Conservation (phyloP, 257 asterid genomes). For the Ilex asprella region DNA sequence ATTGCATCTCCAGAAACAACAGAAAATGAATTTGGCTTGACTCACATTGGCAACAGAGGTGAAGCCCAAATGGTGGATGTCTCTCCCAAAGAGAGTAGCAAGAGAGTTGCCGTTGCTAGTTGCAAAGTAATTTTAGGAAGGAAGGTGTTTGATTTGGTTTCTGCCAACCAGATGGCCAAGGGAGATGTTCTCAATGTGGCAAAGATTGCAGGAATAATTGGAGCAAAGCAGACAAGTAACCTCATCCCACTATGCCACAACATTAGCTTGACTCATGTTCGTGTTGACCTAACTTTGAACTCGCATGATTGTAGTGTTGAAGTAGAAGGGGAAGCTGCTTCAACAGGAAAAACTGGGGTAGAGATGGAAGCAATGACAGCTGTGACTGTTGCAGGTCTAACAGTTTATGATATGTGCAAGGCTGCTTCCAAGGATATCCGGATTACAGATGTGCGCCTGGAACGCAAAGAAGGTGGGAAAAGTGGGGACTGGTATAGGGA, state of each 20-base stretch:
- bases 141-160: slow-evolving; percentile 65
- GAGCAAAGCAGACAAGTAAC: slow-evolving; percentile 74
- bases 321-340: slow-evolving; percentile 51
- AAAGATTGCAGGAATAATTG: slow-evolving; percentile 66
- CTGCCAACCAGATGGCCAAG: slow-evolving; percentile 63
- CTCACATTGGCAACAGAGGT: slow-evolving; percentile 59
- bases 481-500: slow-evolving; percentile 79
- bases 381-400: slow-evolving; percentile 67
- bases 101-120: slow-evolving; percentile 65
- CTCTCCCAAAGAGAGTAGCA: slow-evolving; percentile 54
- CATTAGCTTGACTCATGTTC: slow-evolving; percentile 52
- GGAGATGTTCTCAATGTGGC: slow-evolving; percentile 87
- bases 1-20: slow-evolving; percentile 4
- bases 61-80: slow-evolving; percentile 83
- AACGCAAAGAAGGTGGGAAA: slow-evolving; percentile 71
- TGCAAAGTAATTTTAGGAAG: slow-evolving; percentile 69
- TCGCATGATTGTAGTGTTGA: slow-evolving; percentile 50
- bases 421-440: slow-evolving; percentile 70
- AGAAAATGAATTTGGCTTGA: slow-evolving; percentile 31
- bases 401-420: slow-evolving; percentile 87
- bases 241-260: slow-evolving; percentile 82
- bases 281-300: slow-evolving; percentile 45
- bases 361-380: slow-evolving; percentile 94
- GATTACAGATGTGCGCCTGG: slow-evolving; percentile 57
- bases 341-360: slow-evolving; percentile 68